Evolutionary conservation across 2,329 filamentous ascomycete genomes (phyloP), one percentile per base, ranked within the genome.

Genomic region (Penicillium concentricum): DNA sequence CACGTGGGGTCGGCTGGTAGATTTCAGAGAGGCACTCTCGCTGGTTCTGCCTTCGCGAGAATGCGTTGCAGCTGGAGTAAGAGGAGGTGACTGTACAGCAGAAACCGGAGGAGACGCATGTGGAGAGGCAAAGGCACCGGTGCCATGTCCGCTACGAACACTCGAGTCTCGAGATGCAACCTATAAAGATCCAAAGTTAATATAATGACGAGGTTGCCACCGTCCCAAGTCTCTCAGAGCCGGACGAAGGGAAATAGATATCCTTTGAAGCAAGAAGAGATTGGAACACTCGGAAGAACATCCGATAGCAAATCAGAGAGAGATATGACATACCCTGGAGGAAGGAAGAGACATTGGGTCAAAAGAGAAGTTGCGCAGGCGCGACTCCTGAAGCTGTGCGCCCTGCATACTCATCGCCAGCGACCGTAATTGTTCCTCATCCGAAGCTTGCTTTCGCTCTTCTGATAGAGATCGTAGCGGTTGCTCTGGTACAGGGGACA

Each of bases 281-380:
- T 28, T 42, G 48, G 15, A 28, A 26, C 0, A 12, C 8, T 12
- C 22, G 30, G 32, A 32, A 26, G 34, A 28, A 20, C 9, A 20
- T 22, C 26, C 41, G 44, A 51, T n/a, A 24, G 34, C 13, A 64
- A 42, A 56, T 48, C 41, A 54, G 20, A 54, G 54, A 24, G 56
- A 26, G 48, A 38, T 41, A 28, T 34, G 10, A 74, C 75, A 51
- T 75, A 79, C 75, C 61, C 75, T 74, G 42, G 70, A 76, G 16
- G 74, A 68, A 58, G 94, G 93, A 51, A 97, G 81, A 35, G 94
- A 97, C 61, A 96, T 87, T 34, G 93, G 88, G 72, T 97, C 92
- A 69, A 92, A 97, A 42, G 89, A 87, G 76, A 91, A 96, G 71
- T 92, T 90, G 71, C 89, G 89, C 80, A 96, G 85, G 61, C 92